Evolutionary conservation across 78 protist species (phyloP).

Genomic region (Planoprotostelium fungivorum): DNA sequence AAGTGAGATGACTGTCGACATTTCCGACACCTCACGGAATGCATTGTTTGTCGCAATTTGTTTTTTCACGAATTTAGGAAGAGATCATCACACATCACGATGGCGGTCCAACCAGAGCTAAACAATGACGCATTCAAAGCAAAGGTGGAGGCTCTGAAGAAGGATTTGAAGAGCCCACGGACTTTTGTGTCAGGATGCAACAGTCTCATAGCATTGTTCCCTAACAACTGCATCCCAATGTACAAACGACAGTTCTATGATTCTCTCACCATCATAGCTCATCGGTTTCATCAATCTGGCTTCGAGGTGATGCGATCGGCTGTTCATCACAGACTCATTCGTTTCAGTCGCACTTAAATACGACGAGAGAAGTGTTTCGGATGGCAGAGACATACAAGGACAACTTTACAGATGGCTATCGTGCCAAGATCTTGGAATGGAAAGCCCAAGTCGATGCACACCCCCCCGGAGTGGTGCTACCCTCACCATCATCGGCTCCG

Average conservation of each 20-base stretch:
- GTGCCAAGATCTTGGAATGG: background rate
- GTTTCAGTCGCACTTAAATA: background rate
- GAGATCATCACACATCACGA: too few relatives aligned
- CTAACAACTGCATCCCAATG: background rate
- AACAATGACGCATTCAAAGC: too few relatives aligned
- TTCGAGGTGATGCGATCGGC: background rate
- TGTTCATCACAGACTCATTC: background rate
- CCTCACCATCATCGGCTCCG: background rate
- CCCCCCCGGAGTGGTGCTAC: background rate
- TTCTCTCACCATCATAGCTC: background rate
- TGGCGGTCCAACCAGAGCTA: too few relatives aligned
- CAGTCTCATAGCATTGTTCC: background rate
- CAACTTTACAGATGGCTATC: background rate
- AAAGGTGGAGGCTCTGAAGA: background rate
- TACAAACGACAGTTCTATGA: background rate
- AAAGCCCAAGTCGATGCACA: background rate
- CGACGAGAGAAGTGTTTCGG: background rate
- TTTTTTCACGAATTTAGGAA: too few relatives aligned
- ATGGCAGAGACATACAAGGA: background rate
- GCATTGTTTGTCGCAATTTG: too few relatives aligned
- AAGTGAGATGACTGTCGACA: too few relatives aligned
- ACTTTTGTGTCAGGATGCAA: background rate
- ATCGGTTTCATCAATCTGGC: background rate
- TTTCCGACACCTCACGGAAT: too few relatives aligned
- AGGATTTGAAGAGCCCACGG: background rate